Evolutionary conservation across 176 grass and related monocot species (phyloP), one percentile per base, ranked within the genome.

Genomic region (Oryza glumipatula): DNA sequence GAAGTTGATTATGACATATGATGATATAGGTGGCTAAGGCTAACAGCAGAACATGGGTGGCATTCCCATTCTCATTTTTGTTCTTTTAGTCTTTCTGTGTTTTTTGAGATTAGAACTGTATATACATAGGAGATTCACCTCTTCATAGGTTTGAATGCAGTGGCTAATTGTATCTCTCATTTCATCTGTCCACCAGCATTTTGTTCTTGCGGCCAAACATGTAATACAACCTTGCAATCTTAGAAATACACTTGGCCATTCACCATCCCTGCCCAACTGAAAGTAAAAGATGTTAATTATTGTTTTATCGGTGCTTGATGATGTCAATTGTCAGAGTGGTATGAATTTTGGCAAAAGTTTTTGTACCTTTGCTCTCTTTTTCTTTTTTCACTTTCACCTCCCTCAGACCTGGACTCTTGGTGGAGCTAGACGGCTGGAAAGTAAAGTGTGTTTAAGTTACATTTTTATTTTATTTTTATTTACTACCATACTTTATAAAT

Each of bases 1-100:
- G 93, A 95, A 75, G 79, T 93, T 86, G 95, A 95, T 79, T 95
- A 98, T 58, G 93, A 98, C 76, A 93, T 95, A 72, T 98, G 86
- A 95, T 32, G 13, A 21, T 30, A 65, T 74, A 74, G 68, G 44
- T 82, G 41, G 33, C 46, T 15, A 38, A 17, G 41, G 33, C 58
- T 21, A 38, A 51, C 71, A 9, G 45, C 52, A 43, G 66, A 72
- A 76, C 77, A 26, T 46, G 35, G 51, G 17, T 58, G 19, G 36
- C 61, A 64, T 21, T 79, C 38, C 51, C 8, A 41, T 32, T 38
- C n/a, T 63, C 58, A 63, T 36, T 58, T 72, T 38, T 43, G 11
- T 38, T 22, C 39, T 73, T 73, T 19, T 52, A 39, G n/a, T 84
- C 70, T 39, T 80, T 80, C 21, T 54, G 4, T 16, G 3, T 39